phyloP scores from a whole-genome alignment of 768 basidiomycete genomes.

The Xerocomus potaroensis region DNA sequence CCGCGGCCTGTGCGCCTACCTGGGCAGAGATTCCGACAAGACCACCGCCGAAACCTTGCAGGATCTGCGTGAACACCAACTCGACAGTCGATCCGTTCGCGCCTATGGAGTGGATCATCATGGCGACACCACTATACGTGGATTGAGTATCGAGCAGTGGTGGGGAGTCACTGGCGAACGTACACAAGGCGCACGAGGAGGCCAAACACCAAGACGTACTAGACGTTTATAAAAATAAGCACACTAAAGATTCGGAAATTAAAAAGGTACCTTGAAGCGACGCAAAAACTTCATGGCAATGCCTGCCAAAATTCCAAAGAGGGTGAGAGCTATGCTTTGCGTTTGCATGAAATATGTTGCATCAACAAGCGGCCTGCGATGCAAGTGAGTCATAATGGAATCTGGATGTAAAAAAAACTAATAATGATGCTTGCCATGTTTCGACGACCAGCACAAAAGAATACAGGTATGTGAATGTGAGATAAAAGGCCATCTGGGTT shows the following conservation, averaged over 20 bases:
- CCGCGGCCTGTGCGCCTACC: slow-evolving; percentile 62
- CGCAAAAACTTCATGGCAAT: slow-evolving; percentile 49
- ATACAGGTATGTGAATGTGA: slow-evolving; percentile 72
- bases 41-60: slow-evolving; percentile 75
- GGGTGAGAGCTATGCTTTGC: slow-evolving; percentile 55
- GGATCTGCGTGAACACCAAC: slow-evolving; percentile 61
- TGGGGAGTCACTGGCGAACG: slow-evolving; percentile 9
- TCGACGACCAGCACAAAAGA: slow-evolving; percentile 57
- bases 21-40: slow-evolving; percentile 55
- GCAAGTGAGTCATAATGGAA: slow-evolving; percentile 4
- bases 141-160: not conserved
- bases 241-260: not conserved
- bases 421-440: slow-evolving; percentile 36
- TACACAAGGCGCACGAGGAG: slow-evolving; percentile 54
- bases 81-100: slow-evolving; percentile 50
- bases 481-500: slow-evolving; percentile 54
- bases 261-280: slow-evolving; percentile 47
- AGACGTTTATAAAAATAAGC: not conserved
- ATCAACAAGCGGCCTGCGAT: slow-evolving; percentile 46
- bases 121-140: slow-evolving; percentile 47
- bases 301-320: slow-evolving; percentile 62
- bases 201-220: slow-evolving; percentile 51
- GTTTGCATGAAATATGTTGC: slow-evolving; percentile 62
- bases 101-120: slow-evolving; percentile 71
- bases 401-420: too few species aligned